These are phyloP conservation scores for Ceratocystis cubensis DNA, from an alignment of 2,329 filamentous ascomycete genomes.

Conservation along the genomic window DNA sequence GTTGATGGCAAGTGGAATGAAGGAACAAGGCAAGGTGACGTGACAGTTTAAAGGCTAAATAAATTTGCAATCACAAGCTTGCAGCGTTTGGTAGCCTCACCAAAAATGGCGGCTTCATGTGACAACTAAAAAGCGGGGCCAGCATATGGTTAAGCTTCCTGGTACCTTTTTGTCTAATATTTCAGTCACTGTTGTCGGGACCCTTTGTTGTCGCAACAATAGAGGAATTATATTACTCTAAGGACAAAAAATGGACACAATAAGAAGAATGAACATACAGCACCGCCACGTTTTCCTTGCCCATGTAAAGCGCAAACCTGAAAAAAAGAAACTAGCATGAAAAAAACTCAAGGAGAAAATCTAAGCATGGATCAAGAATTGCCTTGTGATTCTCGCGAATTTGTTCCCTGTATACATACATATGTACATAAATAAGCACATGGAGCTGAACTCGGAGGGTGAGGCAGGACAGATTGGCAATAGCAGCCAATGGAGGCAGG, in stretches of 20 bases:
- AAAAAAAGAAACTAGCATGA: not conserved
- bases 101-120: not conserved
- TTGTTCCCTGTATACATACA: too few species aligned
- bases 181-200: not conserved
- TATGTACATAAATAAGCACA: too few species aligned
- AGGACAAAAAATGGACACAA: too few species aligned
- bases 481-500: too few species aligned
- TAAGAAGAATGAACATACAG: not conserved
- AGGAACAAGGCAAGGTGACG: not conserved
- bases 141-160: not conserved
- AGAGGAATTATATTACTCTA: too few species aligned
- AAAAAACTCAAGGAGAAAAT: not conserved
- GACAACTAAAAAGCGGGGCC: constrained; percentile 3
- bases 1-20: not conserved
- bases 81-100: not conserved
- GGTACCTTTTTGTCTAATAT: not conserved
- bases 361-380: constrained; percentile 1
- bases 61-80: constrained; percentile 10
- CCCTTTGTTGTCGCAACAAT: not conserved
- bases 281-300: not conserved
- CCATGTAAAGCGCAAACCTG: constrained; percentile 1
- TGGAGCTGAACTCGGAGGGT: too few species aligned
- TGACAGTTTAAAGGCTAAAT: not conserved
- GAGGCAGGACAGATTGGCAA: too few species aligned
- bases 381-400: not conserved